Percentiles rank a stretch among this genome's conserved stretches.
Conservation (phyloP, 2,329 filamentous ascomycete genomes). For the Aotearoamyces nothofagi region DNA sequence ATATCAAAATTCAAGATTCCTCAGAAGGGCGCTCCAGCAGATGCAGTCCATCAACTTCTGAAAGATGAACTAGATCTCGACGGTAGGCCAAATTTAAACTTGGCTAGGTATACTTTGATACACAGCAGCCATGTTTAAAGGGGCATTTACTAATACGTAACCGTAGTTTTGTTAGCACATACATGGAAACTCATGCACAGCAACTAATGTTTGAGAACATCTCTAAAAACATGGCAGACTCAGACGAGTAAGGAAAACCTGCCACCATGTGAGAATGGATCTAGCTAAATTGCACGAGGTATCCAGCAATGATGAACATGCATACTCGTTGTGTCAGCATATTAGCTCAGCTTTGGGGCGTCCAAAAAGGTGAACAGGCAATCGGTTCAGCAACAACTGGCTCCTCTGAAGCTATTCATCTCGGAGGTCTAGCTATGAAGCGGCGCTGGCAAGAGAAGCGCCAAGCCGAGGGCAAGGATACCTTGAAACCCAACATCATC, state of each 20-base stretch:
- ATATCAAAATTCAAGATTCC: slow-evolving; percentile 46
- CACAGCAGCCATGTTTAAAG: neutral
- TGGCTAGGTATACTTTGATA: slow-evolving; percentile 30
- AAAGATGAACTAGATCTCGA: slow-evolving; percentile 49
- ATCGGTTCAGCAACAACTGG: slow-evolving; percentile 57
- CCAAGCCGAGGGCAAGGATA: slow-evolving; percentile 43
- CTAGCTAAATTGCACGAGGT: no score
- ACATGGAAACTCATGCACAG: slow-evolving; percentile 52
- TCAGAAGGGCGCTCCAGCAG: slow-evolving; percentile 38
- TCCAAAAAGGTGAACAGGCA: slow-evolving; percentile 43
- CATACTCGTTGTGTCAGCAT: slow-evolving; percentile 56
- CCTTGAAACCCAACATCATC: slow-evolving; percentile 51
- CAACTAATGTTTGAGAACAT: slow-evolving; percentile 53
- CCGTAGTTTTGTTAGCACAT: slow-evolving; percentile 51
- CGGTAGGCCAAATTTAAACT: slow-evolving; percentile 50
- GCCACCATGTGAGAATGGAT: neutral
- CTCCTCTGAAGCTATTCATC: slow-evolving; percentile 55
- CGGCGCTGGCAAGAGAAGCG: slow-evolving; percentile 56
- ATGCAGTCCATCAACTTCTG: slow-evolving; percentile 50
- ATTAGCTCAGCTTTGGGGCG: slow-evolving; percentile 50
- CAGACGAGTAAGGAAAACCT: slow-evolving; percentile 36
- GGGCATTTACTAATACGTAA: slow-evolving; percentile 3
- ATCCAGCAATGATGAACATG: slow-evolving; percentile 31
- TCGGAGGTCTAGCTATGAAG: slow-evolving; percentile 61
- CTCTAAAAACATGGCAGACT: slow-evolving; percentile 58